Evolutionary conservation across 2,329 filamentous ascomycete species (phyloP), one percentile per base, ranked within the genome.

Genomic region (Penicillium sp.): DNA sequence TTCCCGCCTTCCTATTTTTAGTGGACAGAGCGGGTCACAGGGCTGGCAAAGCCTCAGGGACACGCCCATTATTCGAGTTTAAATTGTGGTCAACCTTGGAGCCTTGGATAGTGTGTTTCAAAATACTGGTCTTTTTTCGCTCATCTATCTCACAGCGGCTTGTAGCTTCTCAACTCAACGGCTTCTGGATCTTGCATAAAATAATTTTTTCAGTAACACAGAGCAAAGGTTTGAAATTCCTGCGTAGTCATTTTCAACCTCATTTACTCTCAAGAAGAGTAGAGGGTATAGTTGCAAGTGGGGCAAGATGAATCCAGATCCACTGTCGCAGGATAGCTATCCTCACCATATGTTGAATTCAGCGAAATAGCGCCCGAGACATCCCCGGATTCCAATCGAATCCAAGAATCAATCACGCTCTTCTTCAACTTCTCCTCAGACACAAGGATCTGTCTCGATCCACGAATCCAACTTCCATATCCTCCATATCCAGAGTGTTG

Each of bases 401-500:
- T 83, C 80, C 84, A 89, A 0, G 84, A 87, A 43, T 87, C 79
- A 0, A 84, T 71, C 33, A 78, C 77, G 31, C 29, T 43, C n/a
- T 74, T 60, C 63, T 64, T 64, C 10, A 84, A 65, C 39, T 71
- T 72, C 0, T 74, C 68, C 44, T 82, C 76, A 1, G 78, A 74
- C 1, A 88, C 65, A 3, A 78, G 64, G 9, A 88, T 72, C 64
- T 87, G 82, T 1, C 86, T 76, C 3, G 81, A 79, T 1, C 87
- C 88, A 0, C 87, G 81, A 16, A 82, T 81, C 84, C 84, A 88
- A 48, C 78, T 77, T 0, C 87, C 85, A 59, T 90, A 90, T 0
- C 88, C 88, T 0, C 87, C 88, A 55, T 90, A 90, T 0, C 88
- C 88, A 0, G 84, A 82, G 62, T 88, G 87, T 62, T 88, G 84